Evolutionary conservation across 179 eudicot species (phyloP), one percentile per base, ranked within the genome.

Genomic region (Beta lomatogona): DNA sequence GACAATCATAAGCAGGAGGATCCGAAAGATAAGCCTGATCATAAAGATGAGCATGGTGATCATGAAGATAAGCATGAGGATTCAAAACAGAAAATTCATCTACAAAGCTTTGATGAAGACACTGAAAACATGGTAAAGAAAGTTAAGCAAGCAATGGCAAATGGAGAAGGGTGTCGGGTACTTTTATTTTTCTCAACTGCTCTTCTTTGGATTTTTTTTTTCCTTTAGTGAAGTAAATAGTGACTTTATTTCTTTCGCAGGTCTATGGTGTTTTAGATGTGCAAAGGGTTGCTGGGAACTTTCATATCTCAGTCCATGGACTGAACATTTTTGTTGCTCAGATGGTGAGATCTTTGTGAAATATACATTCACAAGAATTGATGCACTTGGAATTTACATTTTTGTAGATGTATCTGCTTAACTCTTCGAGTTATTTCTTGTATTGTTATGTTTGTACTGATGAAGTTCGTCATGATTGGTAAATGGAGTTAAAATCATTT

Each of bases 241-340:
- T 77, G 75, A 63, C 36, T 25, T 68, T 44, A 77, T 78, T 72
- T 57, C 64, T 77, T 82, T 86, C 81, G 77, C 93, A 96, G 99
- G 90, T 96, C 60, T 94, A 91, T 87, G 99, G 99, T 77, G 88
- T 86, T 84, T 77, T 96, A 85, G 97, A 96, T 87, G 99, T 96
- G 45, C 99, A 96, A 87, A 92, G 98, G 87, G 99, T 96, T 89
- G 99, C 99, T 69, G 99, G 99, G 81, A 96, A 96, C 89, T 96
- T 96, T 79, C 99, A 96, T 83, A 83, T 96, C 70, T 96, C 99
- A 64, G 99, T 96, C 83, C 99, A 96, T 85, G 99, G 99, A 64
- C 86, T 96, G 70, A 96, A 94, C 83, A 90, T 96, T 64, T 96
- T 91, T 80, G 99, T 96, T 74, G 99, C 98, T 31, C 98, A 96